phyloP scores from a whole-genome alignment of 495 filamentous ascomycete species.

The Trichoderma reesei region DNA sequence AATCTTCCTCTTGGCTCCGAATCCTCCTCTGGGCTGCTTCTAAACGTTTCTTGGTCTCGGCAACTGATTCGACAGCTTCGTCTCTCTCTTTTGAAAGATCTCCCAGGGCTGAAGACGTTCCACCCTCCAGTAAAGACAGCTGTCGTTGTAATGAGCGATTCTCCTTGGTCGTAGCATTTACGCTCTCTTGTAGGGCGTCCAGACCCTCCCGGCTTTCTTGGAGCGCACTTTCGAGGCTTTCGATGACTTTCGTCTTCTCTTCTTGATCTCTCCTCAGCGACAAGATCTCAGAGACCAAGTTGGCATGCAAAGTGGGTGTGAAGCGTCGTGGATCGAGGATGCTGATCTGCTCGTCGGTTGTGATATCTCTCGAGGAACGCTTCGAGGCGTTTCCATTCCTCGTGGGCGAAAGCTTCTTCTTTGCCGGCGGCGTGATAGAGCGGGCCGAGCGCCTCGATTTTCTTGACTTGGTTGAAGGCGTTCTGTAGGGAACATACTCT shows the following conservation, averaged over 20 bases:
- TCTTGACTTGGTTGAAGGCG: conserved; percentile 45
- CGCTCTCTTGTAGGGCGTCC: conserved; percentile 51
- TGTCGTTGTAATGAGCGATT: conserved; percentile 73
- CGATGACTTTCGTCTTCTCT: conserved; percentile 72
- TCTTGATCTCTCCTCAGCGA: conserved; percentile 80
- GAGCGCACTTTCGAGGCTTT: conserved; percentile 67
- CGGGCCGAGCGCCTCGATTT: conserved; percentile 39
- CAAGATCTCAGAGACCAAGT: conserved; percentile 88
- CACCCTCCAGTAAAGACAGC: conserved; percentile 75
- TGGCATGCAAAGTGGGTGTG: conserved; percentile 91
- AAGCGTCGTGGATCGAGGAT: conserved; percentile 83
- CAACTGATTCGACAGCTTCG: conserved; percentile 61
- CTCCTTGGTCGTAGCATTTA: conserved; percentile 59
- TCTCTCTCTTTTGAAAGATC: conserved; percentile 81
- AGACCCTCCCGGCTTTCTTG: conserved; percentile 62
- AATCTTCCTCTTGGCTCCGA: conserved; percentile 76
- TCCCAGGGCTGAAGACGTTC: conserved; percentile 70
- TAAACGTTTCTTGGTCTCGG: conserved; percentile 67
- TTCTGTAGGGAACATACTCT: conserved; percentile 54
- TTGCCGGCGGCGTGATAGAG: conserved; percentile 47
- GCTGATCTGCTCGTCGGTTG: conserved; percentile 62
- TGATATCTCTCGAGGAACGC: conserved; percentile 45
- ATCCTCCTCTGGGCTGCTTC: conserved; percentile 69
- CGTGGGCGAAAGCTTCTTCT: conserved; percentile 39
- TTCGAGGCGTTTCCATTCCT: conserved; percentile 31